Percentiles rank a stretch among this genome's conserved stretches.
phyloP scores from a whole-genome alignment of 1,139 yeast genomes.

The Tardiomyces blankii region DNA sequence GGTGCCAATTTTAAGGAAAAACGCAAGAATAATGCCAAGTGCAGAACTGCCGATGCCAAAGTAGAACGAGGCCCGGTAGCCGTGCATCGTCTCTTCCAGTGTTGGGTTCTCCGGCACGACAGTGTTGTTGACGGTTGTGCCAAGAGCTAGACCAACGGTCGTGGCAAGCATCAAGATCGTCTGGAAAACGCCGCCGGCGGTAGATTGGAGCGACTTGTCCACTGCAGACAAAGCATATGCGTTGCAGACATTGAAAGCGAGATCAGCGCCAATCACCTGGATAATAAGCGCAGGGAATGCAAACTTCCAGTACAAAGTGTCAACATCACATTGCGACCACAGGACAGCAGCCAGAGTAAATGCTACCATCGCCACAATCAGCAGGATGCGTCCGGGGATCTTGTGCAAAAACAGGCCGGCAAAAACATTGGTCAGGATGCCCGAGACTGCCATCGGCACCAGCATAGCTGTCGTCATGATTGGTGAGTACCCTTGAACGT shows the following conservation, averaged over 20 bases:
- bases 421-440: conserved; percentile 29
- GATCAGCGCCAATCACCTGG: conserved; percentile 35
- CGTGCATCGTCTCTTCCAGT: conserved; percentile 19
- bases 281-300: conserved; percentile 33
- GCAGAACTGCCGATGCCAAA: conserved; percentile 30
- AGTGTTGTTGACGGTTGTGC: conserved; percentile 28
- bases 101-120: conserved; percentile 23
- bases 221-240: conserved; percentile 32
- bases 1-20: conserved; percentile 30
- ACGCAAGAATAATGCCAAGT: conserved; percentile 22
- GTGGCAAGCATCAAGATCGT: conserved; percentile 31
- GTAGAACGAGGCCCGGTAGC: conserved; percentile 31
- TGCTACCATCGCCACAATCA: conserved; percentile 26
- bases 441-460: conserved; percentile 29
- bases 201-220: conserved; percentile 27
- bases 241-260: conserved; percentile 34
- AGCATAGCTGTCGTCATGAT: conserved; percentile 33
- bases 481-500: conserved; percentile 25
- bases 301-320: conserved; percentile 31
- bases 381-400: conserved; percentile 30
- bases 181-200: conserved; percentile 38
- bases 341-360: conserved; percentile 27
- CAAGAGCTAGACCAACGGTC: conserved; percentile 32
- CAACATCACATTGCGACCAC: conserved; percentile 30
- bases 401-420: conserved; percentile 34